A percentile compares a stretch with the other conserved stretches of the same genome.
These are phyloP conservation scores for Penicillium griseofulvum DNA, from an alignment of 2,329 filamentous ascomycete species.

Conservation along the genomic window DNA sequence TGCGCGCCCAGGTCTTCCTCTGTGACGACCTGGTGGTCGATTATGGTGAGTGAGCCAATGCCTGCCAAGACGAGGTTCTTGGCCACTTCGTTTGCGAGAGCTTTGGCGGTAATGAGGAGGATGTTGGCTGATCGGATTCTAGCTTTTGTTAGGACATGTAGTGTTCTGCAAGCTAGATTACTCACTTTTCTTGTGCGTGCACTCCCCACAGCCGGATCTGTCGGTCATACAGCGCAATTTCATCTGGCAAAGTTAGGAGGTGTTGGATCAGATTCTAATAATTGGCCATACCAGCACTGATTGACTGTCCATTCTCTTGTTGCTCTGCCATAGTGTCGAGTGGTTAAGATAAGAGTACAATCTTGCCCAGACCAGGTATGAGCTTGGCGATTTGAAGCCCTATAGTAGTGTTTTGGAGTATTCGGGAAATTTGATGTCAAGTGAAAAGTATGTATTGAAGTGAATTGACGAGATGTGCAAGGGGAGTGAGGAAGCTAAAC, in stretches of 20 bases:
- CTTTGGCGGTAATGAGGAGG: conserved; percentile 82
- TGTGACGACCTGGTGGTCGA: conserved; percentile 72
- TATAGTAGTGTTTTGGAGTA: background rate
- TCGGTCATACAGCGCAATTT: conserved; percentile 94
- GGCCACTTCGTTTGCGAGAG: conserved; percentile 87
- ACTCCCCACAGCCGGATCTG: conserved; percentile 98
- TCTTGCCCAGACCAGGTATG: background rate
- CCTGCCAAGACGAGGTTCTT: conserved; percentile 97
- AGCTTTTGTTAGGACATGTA: conserved; percentile 1
- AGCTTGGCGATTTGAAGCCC: background rate
- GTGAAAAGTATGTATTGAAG: background rate
- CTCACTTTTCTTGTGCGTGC: conserved; percentile 76
- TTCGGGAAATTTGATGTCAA: background rate
- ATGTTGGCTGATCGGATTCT: conserved; percentile 87
- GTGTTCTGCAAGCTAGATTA: background rate
- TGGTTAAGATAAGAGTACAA: background rate
- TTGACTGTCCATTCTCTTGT: conserved; percentile 26
- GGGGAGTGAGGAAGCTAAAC: background rate
- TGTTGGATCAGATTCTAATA: background rate
- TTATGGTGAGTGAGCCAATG: conserved; percentile 82
- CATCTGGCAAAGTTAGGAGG: conserved; percentile 57
- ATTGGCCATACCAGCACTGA: conserved; percentile 34
- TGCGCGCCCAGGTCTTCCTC: conserved; percentile 78
- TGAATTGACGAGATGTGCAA: background rate
- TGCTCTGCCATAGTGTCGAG: conserved; percentile 23